Evolutionary conservation across 2,329 filamentous ascomycete genomes (phyloP), one percentile per base, ranked within the genome.

Genomic region (Pestalotiopsis sp.): DNA sequence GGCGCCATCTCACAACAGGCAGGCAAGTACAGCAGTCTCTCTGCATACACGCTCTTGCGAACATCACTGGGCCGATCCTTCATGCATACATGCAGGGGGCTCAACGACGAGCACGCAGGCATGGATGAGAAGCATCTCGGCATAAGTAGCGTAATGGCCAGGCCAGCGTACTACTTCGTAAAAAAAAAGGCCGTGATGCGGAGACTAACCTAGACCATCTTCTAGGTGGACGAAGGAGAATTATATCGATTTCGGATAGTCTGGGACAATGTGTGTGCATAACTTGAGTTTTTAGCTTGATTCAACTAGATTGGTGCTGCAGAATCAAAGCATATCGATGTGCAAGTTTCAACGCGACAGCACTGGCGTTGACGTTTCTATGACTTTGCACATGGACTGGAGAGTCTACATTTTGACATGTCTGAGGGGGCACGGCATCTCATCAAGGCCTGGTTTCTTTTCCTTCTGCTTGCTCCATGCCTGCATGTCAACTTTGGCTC

Each of bases 231-330:
- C 17, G 30, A 35, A 35, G 30, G 30, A 35, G 30, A 35, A 35
- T 35, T 35, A 35, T 35, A 35, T 35, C 30, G 30, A 35, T 35
- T 9, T 9, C 30, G 30, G 17, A 52, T 20, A 9, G 9, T n/a
- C 2, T 52, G 17, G 9, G n/a, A n/a, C 9, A n/a, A 14, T 58
- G 26, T 17, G 14, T 35, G n/a, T 22, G 56, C 56, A 58, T 58
- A 35, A 58, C 56, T 35, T 35, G 14, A 26, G 13, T 26, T 26
- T 26, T 61, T 61, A 61, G 58, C 26, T 9, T 35, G 58, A 61
- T 61, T 61, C 58, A 24, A 61, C 24, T 61, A 61, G 14, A 61
- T 61, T 17, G 17, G n/a, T 39, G 58, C 30, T 38, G 58, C 58
- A 61, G 26, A 30, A 61, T 35, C 26, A 39, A 22, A 64, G 17